These are phyloP conservation scores for Lepidopterella palustris DNA, from an alignment of 495 filamentous ascomycete species.

Conservation along the genomic window DNA sequence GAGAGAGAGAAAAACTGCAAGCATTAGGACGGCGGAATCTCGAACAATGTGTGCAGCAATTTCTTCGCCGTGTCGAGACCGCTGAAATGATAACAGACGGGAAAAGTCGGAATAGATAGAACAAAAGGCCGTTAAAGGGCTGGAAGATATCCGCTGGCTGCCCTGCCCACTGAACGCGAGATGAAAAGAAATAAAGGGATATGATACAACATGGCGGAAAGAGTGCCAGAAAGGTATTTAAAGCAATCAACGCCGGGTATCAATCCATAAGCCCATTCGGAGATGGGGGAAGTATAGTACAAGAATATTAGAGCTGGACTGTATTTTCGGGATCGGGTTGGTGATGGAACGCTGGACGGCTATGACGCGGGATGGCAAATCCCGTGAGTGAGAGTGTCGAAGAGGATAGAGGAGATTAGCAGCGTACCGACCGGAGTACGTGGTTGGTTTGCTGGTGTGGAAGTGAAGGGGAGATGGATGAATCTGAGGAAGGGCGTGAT, in stretches of 20 bases:
- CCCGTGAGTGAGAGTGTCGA: neutral
- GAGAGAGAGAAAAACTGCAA: too few species aligned
- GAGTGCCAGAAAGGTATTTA: constrained; percentile 1
- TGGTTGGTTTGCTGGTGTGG: neutral
- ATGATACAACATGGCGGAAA: neutral
- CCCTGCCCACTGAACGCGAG: neutral
- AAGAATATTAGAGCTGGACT: neutral
- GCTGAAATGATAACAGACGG: neutral
- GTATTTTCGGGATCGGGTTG: neutral
- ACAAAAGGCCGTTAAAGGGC: neutral
- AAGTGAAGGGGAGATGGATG: neutral
- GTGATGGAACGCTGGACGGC: neutral
- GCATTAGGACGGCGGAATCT: too few species aligned
- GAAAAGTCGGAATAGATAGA: neutral
- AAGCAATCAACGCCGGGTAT: constrained; percentile 5
- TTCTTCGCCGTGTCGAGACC: neutral
- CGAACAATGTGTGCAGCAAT: too few species aligned
- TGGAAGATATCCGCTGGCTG: neutral
- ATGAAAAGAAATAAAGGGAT: neutral
- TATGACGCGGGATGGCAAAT: neutral
- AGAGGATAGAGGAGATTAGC: neutral
- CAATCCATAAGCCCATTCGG: neutral
- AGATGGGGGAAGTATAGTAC: neutral
- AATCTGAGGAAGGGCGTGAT: neutral
- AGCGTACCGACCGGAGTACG: neutral